These are phyloP conservation scores for Pontederia paniculata DNA, from an alignment of 176 grass and related monocot genomes.

Conservation along the genomic window DNA sequence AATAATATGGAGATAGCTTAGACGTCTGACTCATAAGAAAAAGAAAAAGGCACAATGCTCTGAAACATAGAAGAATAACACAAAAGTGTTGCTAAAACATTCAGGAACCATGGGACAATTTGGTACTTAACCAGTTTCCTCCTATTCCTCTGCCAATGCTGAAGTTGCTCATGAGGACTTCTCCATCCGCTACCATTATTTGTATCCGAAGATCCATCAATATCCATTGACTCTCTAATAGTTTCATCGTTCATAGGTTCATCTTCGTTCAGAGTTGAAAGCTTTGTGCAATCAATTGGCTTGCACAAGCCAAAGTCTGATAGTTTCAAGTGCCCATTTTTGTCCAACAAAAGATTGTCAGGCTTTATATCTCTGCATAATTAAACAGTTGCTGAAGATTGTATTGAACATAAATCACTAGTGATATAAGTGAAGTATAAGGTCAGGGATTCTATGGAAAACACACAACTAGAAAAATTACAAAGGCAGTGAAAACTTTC, in stretches of 20 bases:
- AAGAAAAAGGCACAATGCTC: conserved; percentile 4
- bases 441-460: neutral
- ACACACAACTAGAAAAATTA: neutral
- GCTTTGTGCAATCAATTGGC: conserved; percentile 86
- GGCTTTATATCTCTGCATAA: conserved; percentile 95
- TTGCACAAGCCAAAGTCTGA: conserved; percentile 98
- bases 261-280: conserved; percentile 90
- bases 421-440: too few species aligned
- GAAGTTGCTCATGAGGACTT: conserved; percentile 82
- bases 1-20: neutral
- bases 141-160: conserved; percentile 96
- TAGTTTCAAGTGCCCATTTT: conserved; percentile 94
- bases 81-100: neutral
- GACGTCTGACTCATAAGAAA: conserved; percentile 9
- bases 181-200: conserved; percentile 76
- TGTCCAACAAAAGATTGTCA: conserved; percentile 90
- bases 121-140: conserved; percentile 66
- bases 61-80: conserved; percentile 4
- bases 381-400: neutral
- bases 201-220: conserved; percentile 52
- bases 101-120: conserved; percentile 1
- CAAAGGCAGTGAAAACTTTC: neutral
- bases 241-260: conserved; percentile 83
- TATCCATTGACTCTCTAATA: conserved; percentile 83
- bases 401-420: too few species aligned